Evolutionary conservation across 1,284 basidiomycete genomes (phyloP).

Genomic region (Ceratobasidium theobromae): DNA sequence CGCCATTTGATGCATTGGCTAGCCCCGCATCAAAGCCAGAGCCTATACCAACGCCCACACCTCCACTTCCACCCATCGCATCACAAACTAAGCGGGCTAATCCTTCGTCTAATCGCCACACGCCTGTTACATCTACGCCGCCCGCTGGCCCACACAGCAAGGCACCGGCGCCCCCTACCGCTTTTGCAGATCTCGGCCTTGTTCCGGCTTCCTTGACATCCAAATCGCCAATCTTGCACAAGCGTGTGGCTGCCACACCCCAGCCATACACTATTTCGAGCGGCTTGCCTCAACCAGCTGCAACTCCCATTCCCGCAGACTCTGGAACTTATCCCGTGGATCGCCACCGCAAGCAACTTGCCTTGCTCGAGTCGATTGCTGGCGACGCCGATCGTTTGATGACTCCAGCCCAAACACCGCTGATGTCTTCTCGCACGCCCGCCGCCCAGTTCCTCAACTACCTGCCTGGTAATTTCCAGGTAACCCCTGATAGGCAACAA

Average conservation of each 20-base stretch:
- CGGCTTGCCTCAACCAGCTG: background rate
- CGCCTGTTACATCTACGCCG: background rate
- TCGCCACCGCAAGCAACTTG: constrained; percentile 64
- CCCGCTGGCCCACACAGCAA: background rate
- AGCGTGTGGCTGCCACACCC: constrained; percentile 8
- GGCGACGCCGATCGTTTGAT: constrained; percentile 49
- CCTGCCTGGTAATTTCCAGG: constrained; percentile 7
- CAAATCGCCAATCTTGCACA: constrained; percentile 15
- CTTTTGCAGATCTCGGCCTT: constrained; percentile 29
- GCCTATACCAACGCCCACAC: constrained; percentile 10
- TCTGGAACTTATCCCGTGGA: background rate
- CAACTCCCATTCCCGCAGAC: constrained; percentile 8
- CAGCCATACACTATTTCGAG: constrained; percentile 2
- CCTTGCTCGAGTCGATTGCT: constrained; percentile 70
- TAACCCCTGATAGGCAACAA: constrained; percentile 18
- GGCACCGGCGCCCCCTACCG: background rate
- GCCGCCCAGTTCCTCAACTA: constrained; percentile 25
- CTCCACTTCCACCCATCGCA: background rate
- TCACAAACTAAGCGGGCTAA: background rate
- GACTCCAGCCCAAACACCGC: constrained; percentile 18
- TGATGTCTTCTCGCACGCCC: constrained; percentile 23
- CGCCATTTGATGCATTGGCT: constrained; percentile 36
- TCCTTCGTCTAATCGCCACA: background rate
- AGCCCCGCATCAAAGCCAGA: constrained; percentile 2
- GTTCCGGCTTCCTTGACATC: constrained; percentile 24